Conservation (phyloP, 345 rosid genomes). For the Eucalyptus microcorys region DNA sequence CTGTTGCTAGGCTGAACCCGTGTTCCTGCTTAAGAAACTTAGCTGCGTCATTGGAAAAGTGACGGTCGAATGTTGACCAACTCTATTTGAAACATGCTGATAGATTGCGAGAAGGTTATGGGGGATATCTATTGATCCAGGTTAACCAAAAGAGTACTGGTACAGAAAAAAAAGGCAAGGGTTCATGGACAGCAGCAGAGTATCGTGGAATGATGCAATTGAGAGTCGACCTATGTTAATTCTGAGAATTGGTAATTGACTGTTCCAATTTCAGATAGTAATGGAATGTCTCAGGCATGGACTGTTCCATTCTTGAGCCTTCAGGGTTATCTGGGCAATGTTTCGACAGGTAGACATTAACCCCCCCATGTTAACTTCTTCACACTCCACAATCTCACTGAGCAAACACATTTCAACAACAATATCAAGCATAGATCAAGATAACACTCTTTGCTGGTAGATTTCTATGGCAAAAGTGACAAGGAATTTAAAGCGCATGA, state of each 20-base stretch:
- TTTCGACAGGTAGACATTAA: background rate
- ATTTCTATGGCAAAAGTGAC: background rate
- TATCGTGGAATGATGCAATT: background rate
- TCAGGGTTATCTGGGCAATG: background rate
- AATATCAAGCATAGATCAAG: background rate
- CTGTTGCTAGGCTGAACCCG: background rate
- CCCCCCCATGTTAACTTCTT: background rate
- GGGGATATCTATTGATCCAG: background rate
- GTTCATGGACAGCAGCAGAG: background rate
- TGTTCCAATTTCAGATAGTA: background rate
- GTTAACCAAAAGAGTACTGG: background rate
- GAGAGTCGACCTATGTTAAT: background rate
- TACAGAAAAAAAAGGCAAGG: background rate
- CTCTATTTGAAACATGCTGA: background rate
- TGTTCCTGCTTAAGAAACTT: background rate
- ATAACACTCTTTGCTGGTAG: background rate
- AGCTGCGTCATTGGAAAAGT: background rate
- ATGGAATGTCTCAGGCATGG: background rate
- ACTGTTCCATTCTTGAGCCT: background rate
- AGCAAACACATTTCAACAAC: background rate
- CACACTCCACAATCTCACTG: background rate
- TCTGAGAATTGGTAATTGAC: background rate
- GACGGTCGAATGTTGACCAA: background rate
- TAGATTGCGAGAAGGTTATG: background rate
- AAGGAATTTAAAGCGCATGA: background rate